Percentiles rank a stretch among this genome's conserved stretches.
Conservation (phyloP, 176 grass and related monocot species). For the Zizania latifolia region DNA sequence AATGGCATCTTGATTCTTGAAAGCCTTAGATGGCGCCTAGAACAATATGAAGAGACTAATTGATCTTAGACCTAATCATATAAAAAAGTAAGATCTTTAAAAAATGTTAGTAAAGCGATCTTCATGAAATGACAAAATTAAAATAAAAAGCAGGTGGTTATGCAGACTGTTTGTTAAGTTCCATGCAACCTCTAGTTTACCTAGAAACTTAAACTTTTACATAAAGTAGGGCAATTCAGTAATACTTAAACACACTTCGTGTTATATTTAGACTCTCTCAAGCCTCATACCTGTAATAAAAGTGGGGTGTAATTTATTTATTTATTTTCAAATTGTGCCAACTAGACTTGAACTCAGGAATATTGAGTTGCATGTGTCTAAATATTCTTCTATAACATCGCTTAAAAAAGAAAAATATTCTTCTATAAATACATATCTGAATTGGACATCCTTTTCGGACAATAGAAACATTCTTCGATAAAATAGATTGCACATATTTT, state of each 20-base stretch:
- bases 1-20: constrained; percentile 1
- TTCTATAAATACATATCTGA: neutral
- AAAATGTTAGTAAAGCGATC: neutral
- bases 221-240: neutral
- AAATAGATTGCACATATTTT: neutral
- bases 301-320: too few relatives aligned
- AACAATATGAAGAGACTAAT: neutral
- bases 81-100: neutral
- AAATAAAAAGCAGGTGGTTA: neutral
- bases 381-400: too few relatives aligned
- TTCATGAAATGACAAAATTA: neutral
- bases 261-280: too few relatives aligned
- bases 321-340: too few relatives aligned
- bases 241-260: neutral
- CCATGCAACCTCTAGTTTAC: neutral
- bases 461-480: too few relatives aligned
- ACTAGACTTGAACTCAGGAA: too few relatives aligned
- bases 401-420: too few relatives aligned
- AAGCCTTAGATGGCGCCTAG: neutral
- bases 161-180: neutral
- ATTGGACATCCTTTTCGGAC: constrained; percentile 9
- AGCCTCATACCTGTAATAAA: too few relatives aligned
- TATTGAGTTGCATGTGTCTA: too few relatives aligned
- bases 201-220: too few relatives aligned
- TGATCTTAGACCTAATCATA: neutral